Conservation (phyloP, 1,284 basidiomycete species). For the Vanrija sp. region DNA sequence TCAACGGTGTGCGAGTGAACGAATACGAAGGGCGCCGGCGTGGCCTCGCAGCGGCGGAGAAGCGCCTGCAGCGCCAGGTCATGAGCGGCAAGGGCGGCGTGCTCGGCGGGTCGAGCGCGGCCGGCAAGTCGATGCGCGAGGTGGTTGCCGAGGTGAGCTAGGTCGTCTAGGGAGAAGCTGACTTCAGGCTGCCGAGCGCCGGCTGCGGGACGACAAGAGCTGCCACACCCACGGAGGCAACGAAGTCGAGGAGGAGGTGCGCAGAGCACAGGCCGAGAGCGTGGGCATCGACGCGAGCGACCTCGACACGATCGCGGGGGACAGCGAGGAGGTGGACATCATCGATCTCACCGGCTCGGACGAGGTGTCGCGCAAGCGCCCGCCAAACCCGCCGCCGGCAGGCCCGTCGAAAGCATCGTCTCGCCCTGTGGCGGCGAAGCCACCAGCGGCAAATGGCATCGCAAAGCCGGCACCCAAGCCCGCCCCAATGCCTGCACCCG, state of each 20-base stretch:
- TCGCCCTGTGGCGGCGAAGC: too few relatives aligned
- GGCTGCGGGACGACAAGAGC: slow-evolving; percentile 64
- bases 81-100: slow-evolving; percentile 58
- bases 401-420: not conserved
- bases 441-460: too few relatives aligned
- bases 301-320: slow-evolving; percentile 57
- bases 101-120: slow-evolving; percentile 35
- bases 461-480: slow-evolving; percentile 9
- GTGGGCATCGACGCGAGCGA: slow-evolving; percentile 62
- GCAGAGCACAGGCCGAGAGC: slow-evolving; percentile 64
- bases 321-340: not conserved
- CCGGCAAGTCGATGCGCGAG: slow-evolving; percentile 61
- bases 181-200: slow-evolving; percentile 71
- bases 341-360: slow-evolving; percentile 3
- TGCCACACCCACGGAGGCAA: slow-evolving; percentile 53
- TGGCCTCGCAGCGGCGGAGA: slow-evolving; percentile 73
- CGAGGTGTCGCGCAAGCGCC: slow-evolving; percentile 23
- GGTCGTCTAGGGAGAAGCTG: not conserved
- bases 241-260: slow-evolving; percentile 64
- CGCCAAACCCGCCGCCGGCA: slow-evolving; percentile 31
- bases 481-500: not conserved
- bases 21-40: slow-evolving; percentile 61
- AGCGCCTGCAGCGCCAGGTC: slow-evolving; percentile 54
- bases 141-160: slow-evolving; percentile 66
- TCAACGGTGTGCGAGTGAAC: slow-evolving; percentile 65